Percentiles rank a stretch among this genome's conserved stretches.
Conservation (phyloP, 352 stramenopile species). For the Phytophthora vignae region DNA sequence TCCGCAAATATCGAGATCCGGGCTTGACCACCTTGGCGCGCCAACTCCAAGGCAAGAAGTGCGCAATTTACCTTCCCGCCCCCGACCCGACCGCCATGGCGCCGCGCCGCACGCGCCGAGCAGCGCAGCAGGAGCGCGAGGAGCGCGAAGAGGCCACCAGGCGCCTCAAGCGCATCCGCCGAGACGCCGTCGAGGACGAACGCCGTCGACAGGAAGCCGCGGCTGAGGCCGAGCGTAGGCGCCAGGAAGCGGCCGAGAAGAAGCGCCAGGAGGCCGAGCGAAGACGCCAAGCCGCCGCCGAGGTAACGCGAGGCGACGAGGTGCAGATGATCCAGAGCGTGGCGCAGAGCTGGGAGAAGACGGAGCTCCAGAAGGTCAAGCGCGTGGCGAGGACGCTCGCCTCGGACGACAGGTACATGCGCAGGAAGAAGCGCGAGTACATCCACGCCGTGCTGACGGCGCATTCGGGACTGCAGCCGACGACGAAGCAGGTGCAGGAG, state of each 20-base stretch:
- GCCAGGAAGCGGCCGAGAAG: neutral
- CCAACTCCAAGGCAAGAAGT: constrained; percentile 13
- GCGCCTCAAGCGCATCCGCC: constrained; percentile 30
- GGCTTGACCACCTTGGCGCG: neutral
- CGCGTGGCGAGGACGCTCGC: constrained; percentile 2
- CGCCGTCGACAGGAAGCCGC: no score
- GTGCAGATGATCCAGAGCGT: constrained; percentile 16
- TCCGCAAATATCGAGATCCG: constrained; percentile 11
- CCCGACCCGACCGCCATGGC: neutral
- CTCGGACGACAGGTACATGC: constrained; percentile 30
- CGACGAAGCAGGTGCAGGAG: neutral
- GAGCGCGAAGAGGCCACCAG: constrained; percentile 28
- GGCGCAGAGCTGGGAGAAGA: constrained; percentile 6
- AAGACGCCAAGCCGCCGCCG: neutral
- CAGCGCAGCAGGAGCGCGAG: constrained; percentile 37
- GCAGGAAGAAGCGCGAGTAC: constrained; percentile 41
- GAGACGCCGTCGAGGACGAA: no score
- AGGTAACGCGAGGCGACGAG: neutral
- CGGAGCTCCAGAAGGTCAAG: neutral
- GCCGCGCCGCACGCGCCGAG: constrained; percentile 43
- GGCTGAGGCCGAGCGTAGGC: no score
- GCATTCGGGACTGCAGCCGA: neutral
- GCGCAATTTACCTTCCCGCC: no score
- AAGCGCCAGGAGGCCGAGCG: neutral
- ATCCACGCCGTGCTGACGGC: constrained; percentile 22